Evolutionary conservation across 257 asterid species (phyloP).

Genomic region (Eucommia ulmoides): DNA sequence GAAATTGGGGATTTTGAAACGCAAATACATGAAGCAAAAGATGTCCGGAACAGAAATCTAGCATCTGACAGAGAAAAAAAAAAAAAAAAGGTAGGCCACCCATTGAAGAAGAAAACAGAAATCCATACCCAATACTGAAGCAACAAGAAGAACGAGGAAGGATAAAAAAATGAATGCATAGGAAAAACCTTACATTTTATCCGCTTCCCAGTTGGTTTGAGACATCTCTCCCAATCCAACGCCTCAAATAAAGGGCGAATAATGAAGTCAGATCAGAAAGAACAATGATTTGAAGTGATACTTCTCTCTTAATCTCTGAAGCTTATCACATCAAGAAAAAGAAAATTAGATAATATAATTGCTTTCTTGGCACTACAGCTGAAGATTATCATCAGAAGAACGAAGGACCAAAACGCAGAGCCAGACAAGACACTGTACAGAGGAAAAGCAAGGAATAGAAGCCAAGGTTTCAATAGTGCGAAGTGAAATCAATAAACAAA

Average conservation of each 20-base stretch:
- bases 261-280: slow-evolving; percentile 35
- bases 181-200: slow-evolving; percentile 80
- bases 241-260: slow-evolving; percentile 6
- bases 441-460: too few relatives aligned
- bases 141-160: too few relatives aligned
- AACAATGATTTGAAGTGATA: slow-evolving; percentile 7
- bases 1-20: neutral
- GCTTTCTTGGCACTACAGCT: too few relatives aligned
- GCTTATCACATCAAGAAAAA: slow-evolving; percentile 12
- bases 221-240: slow-evolving; percentile 42
- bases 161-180: too few relatives aligned
- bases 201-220: slow-evolving; percentile 99
- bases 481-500: too few relatives aligned
- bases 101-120: slow-evolving; percentile 1
- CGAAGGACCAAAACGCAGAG: too few relatives aligned
- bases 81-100: slow-evolving; percentile 8
- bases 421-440: too few relatives aligned
- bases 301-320: slow-evolving; percentile 19
- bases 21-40: slow-evolving; percentile 11
- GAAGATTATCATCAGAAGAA: too few relatives aligned
- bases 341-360: too few relatives aligned
- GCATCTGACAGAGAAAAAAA: too few relatives aligned
- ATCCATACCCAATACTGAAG: slow-evolving; percentile 1
- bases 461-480: too few relatives aligned
- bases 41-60: slow-evolving; percentile 19